Evolutionary conservation across 2,329 filamentous ascomycete species (phyloP).

Genomic region (Exophiala lecanii-corni): DNA sequence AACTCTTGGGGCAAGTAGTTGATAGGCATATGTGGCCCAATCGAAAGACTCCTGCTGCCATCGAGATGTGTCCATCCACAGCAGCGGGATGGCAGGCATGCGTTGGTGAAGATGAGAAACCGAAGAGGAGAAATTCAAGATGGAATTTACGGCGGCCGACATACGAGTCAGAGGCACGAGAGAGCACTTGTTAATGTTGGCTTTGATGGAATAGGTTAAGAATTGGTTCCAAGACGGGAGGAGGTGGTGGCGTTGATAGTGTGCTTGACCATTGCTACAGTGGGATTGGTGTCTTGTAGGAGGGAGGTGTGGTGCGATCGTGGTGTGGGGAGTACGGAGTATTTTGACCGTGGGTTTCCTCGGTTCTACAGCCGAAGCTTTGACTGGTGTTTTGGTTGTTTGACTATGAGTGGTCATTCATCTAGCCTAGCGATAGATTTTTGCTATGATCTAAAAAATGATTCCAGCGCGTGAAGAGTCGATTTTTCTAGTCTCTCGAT

Average conservation of each 20-base stretch:
- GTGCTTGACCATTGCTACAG: neutral
- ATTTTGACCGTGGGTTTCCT: too few relatives aligned
- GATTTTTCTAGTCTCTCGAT: too few relatives aligned
- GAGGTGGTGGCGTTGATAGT: neutral
- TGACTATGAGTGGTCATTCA: too few relatives aligned
- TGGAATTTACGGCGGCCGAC: neutral
- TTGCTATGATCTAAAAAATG: too few relatives aligned
- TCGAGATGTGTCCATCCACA: conserved; percentile 32
- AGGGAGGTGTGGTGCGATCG: too few relatives aligned
- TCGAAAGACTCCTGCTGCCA: conserved; percentile 45
- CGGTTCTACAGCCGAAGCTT: too few relatives aligned
- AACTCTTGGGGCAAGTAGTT: conserved; percentile 41
- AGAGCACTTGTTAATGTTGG: neutral
- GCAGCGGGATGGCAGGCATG: conserved; percentile 24
- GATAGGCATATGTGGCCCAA: conserved; percentile 44
- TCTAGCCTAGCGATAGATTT: too few relatives aligned
- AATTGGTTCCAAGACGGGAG: neutral
- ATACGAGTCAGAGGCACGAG: neutral
- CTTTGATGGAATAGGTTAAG: neutral
- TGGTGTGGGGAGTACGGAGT: too few relatives aligned
- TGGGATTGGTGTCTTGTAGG: too few relatives aligned
- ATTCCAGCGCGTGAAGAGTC: too few relatives aligned
- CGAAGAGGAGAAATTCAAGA: neutral
- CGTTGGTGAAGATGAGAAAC: conserved; percentile 8
- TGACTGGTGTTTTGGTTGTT: too few relatives aligned